Conservation (phyloP, 2,329 filamentous ascomycete species). For the Ceratocystis destructans region DNA sequence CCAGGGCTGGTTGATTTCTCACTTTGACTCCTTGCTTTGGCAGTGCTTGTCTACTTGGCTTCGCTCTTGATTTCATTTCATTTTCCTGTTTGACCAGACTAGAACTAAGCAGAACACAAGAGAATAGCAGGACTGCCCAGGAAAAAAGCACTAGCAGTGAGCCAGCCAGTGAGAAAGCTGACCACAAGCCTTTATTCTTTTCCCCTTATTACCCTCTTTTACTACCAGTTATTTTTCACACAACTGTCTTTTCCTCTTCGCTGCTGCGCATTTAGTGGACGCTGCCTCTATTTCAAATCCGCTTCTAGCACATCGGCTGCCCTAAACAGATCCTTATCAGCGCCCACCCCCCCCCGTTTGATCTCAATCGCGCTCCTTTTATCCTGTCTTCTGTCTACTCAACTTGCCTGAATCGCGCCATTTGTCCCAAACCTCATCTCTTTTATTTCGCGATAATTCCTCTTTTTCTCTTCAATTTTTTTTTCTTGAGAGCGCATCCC, state of each 20-base stretch:
- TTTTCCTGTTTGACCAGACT: neutral
- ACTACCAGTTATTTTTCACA: neutral
- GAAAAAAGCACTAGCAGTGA: no score
- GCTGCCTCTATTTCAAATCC: neutral
- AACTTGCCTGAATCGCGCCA: neutral
- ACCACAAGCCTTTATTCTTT: neutral
- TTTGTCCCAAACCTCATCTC: neutral
- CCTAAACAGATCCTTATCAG: slow-evolving; percentile 5
- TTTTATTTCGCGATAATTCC: slow-evolving; percentile 2
- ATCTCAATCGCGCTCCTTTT: slow-evolving; percentile 11
- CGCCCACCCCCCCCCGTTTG: neutral
- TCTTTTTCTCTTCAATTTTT: slow-evolving; percentile 17
- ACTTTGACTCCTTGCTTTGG: slow-evolving; percentile 5
- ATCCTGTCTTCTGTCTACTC: neutral
- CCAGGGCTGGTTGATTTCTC: slow-evolving; percentile 3
- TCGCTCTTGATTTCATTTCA: slow-evolving; percentile 2
- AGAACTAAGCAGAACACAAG: no score
- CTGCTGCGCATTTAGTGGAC: neutral
- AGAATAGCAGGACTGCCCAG: no score
- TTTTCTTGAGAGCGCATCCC: slow-evolving; percentile 1
- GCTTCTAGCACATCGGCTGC: neutral
- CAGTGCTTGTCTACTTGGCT: neutral
- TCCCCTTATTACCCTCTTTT: neutral
- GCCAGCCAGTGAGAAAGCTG: neutral
- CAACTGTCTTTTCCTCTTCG: neutral